Percentiles rank a stretch among this genome's conserved stretches.
phyloP scores from a whole-genome alignment of 2,329 filamentous ascomycete genomes.

The Diaporthe citrichinensis region DNA sequence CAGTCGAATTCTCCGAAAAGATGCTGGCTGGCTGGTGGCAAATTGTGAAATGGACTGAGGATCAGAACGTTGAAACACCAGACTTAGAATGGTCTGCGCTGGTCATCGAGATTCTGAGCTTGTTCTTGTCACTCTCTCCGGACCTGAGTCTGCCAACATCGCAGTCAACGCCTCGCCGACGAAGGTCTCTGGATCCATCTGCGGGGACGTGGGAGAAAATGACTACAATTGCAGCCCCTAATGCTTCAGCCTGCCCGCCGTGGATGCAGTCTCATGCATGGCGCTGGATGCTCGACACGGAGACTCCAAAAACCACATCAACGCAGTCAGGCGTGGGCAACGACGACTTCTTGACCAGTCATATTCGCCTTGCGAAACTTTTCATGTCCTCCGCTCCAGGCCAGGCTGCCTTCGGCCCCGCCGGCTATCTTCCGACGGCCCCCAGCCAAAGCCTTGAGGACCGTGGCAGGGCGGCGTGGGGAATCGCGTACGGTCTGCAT shows the following conservation, averaged over 20 bases:
- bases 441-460: constrained; percentile 65
- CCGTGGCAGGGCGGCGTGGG: constrained; percentile 72
- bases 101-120: constrained; percentile 73
- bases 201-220: constrained; percentile 54
- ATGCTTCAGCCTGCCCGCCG: constrained; percentile 63
- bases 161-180: constrained; percentile 47
- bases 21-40: constrained; percentile 82
- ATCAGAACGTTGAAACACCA: constrained; percentile 59
- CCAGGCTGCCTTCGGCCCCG: constrained; percentile 63
- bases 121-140: constrained; percentile 69
- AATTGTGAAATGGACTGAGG: constrained; percentile 76
- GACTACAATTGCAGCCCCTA: constrained; percentile 61
- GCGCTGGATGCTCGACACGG: constrained; percentile 78
- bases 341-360: constrained; percentile 60
- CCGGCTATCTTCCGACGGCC: constrained; percentile 77
- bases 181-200: constrained; percentile 52
- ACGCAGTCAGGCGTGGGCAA: constrained; percentile 43
- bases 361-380: constrained; percentile 73
- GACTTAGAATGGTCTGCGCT: constrained; percentile 80
- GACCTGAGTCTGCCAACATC: not conserved
- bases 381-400: constrained; percentile 75
- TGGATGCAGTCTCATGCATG: constrained; percentile 77
- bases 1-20: constrained; percentile 70
- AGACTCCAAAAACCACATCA: constrained; percentile 44
- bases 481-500: constrained; percentile 83